phyloP scores from a whole-genome alignment of 1,284 basidiomycete species.

The Ceratobasidium sp. region DNA sequence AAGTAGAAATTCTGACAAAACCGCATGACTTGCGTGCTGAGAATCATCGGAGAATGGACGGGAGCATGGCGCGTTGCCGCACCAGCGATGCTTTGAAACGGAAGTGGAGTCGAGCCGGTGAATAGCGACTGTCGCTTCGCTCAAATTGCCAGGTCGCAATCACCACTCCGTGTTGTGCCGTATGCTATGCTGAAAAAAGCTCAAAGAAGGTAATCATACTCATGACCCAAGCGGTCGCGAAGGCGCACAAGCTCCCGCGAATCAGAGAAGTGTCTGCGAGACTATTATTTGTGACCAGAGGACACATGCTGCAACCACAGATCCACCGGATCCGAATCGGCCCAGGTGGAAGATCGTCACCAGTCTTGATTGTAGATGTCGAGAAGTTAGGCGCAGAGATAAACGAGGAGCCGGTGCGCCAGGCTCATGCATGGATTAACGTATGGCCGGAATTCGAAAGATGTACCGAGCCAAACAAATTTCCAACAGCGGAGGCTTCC shows the following conservation, averaged over 20 bases:
- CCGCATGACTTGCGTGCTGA: slow-evolving; percentile 26
- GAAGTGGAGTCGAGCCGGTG: slow-evolving; percentile 9
- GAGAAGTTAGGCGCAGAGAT: slow-evolving; percentile 1
- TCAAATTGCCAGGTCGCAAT: neutral
- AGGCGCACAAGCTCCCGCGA: slow-evolving; percentile 7
- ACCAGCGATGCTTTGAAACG: neutral
- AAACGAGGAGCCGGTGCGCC: neutral
- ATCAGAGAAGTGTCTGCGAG: slow-evolving; percentile 11
- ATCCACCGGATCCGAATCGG: slow-evolving; percentile 9
- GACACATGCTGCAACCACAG: neutral
- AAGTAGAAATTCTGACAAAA: neutral
- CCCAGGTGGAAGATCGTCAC: slow-evolving; percentile 6
- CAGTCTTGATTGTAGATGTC: slow-evolving; percentile 8
- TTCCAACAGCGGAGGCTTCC: neutral
- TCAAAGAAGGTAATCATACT: neutral
- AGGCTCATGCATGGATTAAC: slow-evolving; percentile 14
- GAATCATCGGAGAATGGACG: slow-evolving; percentile 28
- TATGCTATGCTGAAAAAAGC: slow-evolving; percentile 11
- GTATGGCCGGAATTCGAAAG: slow-evolving; percentile 15
- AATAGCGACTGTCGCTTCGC: slow-evolving; percentile 17
- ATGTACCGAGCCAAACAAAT: neutral
- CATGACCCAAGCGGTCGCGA: slow-evolving; percentile 19
- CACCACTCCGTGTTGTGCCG: neutral
- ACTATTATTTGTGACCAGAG: neutral
- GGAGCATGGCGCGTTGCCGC: neutral